Evolutionary conservation across 1,284 basidiomycete genomes (phyloP).

Genomic region (Papiliotrema flavescens): DNA sequence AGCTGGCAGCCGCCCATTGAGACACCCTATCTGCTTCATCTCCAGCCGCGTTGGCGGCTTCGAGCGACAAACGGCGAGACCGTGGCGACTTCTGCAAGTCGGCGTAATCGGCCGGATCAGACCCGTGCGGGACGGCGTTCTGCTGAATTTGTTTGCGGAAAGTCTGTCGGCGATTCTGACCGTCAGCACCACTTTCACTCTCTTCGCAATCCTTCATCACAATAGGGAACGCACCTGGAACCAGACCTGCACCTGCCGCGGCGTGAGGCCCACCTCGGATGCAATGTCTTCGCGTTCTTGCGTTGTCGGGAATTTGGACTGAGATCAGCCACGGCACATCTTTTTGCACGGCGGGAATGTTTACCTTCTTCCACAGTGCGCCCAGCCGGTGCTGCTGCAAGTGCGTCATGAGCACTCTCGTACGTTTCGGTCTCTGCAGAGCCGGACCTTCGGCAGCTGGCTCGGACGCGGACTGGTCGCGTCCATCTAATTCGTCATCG

Average conservation of each 20-base stretch:
- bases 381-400: conserved; percentile 16
- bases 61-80: conserved; percentile 16
- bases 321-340: neutral
- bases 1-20: neutral
- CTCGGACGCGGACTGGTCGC: neutral
- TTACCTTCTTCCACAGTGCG: conserved; percentile 18
- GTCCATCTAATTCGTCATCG: neutral
- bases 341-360: neutral
- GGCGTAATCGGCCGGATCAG: conserved; percentile 28
- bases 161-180: conserved; percentile 46
- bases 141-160: conserved; percentile 26
- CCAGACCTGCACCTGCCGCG: conserved; percentile 48
- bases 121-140: conserved; percentile 21
- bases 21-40: conserved; percentile 1
- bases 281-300: conserved; percentile 36
- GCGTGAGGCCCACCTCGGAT: conserved; percentile 33
- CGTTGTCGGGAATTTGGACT: conserved; percentile 43
- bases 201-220: neutral
- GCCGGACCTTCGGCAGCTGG: neutral
- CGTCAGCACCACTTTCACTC: neutral
- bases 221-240: conserved; percentile 39
- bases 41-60: conserved; percentile 2
- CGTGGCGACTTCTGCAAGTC: conserved; percentile 29
- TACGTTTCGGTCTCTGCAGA: conserved; percentile 13
- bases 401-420: conserved; percentile 28